These are phyloP conservation scores for Aspergillus nanangensis DNA, from an alignment of 495 filamentous ascomycete genomes.

Conservation along the genomic window DNA sequence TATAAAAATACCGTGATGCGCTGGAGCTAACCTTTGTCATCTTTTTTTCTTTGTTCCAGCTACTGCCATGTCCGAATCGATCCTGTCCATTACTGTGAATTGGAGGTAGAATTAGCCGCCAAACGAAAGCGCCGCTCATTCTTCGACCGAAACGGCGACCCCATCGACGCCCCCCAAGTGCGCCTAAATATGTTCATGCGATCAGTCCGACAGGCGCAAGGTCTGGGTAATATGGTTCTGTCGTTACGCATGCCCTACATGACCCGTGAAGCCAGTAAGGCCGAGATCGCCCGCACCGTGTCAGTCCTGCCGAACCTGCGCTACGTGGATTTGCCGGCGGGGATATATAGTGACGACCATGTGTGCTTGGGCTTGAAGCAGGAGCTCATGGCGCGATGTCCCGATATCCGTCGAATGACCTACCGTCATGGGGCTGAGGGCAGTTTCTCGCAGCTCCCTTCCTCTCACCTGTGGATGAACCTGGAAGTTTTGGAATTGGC, in stretches of 20 bases:
- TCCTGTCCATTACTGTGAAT: slow-evolving; percentile 88
- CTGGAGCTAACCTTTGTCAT: no score
- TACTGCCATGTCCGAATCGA: slow-evolving; percentile 92
- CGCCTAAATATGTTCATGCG: slow-evolving; percentile 75
- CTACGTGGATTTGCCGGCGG: slow-evolving; percentile 83
- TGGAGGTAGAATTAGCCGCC: slow-evolving; percentile 73
- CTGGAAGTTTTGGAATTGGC: slow-evolving; percentile 77
- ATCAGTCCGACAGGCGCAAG: slow-evolving; percentile 69
- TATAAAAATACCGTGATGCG: no score
- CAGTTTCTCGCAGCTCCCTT: slow-evolving; percentile 64
- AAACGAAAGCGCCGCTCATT: slow-evolving; percentile 70
- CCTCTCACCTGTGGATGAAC: slow-evolving; percentile 65
- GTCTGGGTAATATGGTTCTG: slow-evolving; percentile 61
- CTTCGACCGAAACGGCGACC: slow-evolving; percentile 69
- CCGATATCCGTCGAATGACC: slow-evolving; percentile 81
- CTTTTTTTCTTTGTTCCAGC: no score
- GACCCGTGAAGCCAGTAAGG: slow-evolving; percentile 83
- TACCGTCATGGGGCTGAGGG: slow-evolving; percentile 76
- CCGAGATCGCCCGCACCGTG: slow-evolving; percentile 79
- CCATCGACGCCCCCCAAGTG: slow-evolving; percentile 70
- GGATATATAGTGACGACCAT: slow-evolving; percentile 75
- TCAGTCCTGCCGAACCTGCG: slow-evolving; percentile 79
- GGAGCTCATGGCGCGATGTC: slow-evolving; percentile 78
- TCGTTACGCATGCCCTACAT: slow-evolving; percentile 94
- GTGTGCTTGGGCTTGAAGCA: slow-evolving; percentile 69